Conservation (phyloP, 495 filamentous ascomycete species). For the Daldinia concentrica region DNA sequence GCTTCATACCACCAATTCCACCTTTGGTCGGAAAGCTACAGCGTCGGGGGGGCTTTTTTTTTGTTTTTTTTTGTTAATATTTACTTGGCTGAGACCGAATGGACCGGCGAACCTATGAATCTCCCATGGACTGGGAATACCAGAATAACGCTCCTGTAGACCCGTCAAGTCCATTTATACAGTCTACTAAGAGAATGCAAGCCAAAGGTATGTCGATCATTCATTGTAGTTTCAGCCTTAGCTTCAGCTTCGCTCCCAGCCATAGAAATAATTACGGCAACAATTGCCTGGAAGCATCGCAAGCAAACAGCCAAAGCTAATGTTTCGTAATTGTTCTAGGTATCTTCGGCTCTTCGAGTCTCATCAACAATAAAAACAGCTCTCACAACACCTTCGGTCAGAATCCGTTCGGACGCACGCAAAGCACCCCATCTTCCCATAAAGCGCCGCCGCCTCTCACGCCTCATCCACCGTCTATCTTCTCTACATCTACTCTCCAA, state of each 20-base stretch:
- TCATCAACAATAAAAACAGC: constrained; percentile 26
- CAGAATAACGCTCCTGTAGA: constrained; percentile 55
- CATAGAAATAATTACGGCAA: background rate
- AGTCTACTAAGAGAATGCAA: constrained; percentile 43
- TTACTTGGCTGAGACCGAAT: constrained; percentile 38
- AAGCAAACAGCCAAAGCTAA: constrained; percentile 10
- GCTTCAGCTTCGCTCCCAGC: background rate
- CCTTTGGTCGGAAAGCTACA: background rate
- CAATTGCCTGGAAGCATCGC: constrained; percentile 1
- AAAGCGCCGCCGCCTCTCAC: constrained; percentile 50
- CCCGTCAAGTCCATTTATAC: constrained; percentile 57
- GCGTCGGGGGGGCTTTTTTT: no score
- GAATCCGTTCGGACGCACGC: constrained; percentile 50
- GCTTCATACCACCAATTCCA: constrained; percentile 3
- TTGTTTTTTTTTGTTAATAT: constrained; percentile 1
- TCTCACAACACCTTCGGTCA: constrained; percentile 25
- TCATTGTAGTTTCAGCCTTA: constrained; percentile 5
- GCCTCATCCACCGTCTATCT: constrained; percentile 44
- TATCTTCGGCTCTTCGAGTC: constrained; percentile 29
- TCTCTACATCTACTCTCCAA: constrained; percentile 50
- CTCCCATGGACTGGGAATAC: constrained; percentile 64
- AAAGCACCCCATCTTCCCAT: constrained; percentile 46
- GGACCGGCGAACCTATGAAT: constrained; percentile 56
- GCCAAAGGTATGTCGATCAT: constrained; percentile 28
- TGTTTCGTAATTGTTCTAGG: constrained; percentile 12